Percentiles rank a stretch among this genome's conserved stretches.
Conservation (phyloP, 139 green algal genomes). For the Zygnema circumcarinatum region DNA sequence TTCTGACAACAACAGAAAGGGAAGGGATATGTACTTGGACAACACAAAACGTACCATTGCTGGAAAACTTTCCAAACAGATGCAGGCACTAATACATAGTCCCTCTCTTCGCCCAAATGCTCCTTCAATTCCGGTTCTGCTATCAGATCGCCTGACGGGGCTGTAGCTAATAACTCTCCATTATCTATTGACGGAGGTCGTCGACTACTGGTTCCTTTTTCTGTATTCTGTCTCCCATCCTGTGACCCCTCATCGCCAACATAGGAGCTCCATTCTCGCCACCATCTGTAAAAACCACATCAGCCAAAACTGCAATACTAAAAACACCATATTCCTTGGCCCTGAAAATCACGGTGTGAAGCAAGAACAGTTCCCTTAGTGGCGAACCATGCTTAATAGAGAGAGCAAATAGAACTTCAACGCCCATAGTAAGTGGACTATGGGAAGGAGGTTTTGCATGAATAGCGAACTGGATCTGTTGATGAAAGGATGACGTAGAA, state of each 20-base stretch:
- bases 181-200: conserved; percentile 12
- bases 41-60: conserved; percentile 9
- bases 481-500: too few relatives aligned
- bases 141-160: not conserved
- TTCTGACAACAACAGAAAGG: conserved; percentile 5
- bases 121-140: conserved; percentile 16
- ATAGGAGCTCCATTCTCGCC: conserved; percentile 32
- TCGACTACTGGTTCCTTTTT: not conserved
- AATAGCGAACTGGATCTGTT: too few relatives aligned
- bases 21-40: too few relatives aligned
- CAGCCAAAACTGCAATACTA: not conserved
- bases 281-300: conserved; percentile 28
- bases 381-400: too few relatives aligned
- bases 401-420: too few relatives aligned
- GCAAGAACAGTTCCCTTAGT: too few relatives aligned
- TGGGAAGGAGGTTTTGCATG: too few relatives aligned
- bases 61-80: conserved; percentile 22
- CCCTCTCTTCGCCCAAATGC: not conserved
- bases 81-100: conserved; percentile 29
- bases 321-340: not conserved
- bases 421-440: too few relatives aligned
- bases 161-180: not conserved
- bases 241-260: conserved; percentile 11
- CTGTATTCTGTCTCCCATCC: not conserved
- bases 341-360: too few relatives aligned